These are phyloP conservation scores for Barnettozyma californica DNA, from an alignment of 805 yeast species.

Conservation along the genomic window DNA sequence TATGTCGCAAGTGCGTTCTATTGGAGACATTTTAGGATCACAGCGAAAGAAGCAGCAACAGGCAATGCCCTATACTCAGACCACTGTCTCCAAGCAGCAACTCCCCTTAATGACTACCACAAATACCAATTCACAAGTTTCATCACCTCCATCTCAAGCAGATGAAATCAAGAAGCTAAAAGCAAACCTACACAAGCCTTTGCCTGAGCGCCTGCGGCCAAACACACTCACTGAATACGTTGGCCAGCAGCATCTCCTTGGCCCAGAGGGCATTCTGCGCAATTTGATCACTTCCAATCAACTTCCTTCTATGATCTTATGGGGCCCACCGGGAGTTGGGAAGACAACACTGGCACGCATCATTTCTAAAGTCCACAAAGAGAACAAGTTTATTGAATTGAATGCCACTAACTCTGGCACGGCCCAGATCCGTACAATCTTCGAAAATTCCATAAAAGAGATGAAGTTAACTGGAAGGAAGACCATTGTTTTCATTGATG, in stretches of 20 bases:
- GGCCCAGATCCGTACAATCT: conserved; percentile 56
- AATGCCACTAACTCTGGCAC: conserved; percentile 78
- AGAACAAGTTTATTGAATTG: conserved; percentile 60
- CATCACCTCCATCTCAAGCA: conserved; percentile 6
- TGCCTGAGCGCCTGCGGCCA: conserved; percentile 87
- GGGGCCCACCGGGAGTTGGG: conserved; percentile 95
- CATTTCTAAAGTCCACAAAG: conserved; percentile 33
- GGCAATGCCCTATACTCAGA: not conserved
- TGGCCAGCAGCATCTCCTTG: conserved; percentile 81
- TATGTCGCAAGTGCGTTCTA: conserved; percentile 2
- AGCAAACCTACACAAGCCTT: conserved; percentile 31
- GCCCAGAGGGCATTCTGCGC: conserved; percentile 55
- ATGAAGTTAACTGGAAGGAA: conserved; percentile 38
- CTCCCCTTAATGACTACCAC: not conserved
- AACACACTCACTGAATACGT: conserved; percentile 57
- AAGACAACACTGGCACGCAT: conserved; percentile 82
- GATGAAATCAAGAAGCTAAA: conserved; percentile 17
- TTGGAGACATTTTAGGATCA: conserved; percentile 7
- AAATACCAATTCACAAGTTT: not conserved
- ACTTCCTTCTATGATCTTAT: conserved; percentile 80
- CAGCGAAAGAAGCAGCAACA: not conserved
- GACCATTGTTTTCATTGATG: conserved; percentile 83
- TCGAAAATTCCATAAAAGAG: conserved; percentile 38
- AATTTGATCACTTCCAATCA: conserved; percentile 57
- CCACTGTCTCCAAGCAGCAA: not conserved